These are phyloP conservation scores for Tolypocladium sp. DNA, from an alignment of 2,329 filamentous ascomycete species.

Conservation along the genomic window DNA sequence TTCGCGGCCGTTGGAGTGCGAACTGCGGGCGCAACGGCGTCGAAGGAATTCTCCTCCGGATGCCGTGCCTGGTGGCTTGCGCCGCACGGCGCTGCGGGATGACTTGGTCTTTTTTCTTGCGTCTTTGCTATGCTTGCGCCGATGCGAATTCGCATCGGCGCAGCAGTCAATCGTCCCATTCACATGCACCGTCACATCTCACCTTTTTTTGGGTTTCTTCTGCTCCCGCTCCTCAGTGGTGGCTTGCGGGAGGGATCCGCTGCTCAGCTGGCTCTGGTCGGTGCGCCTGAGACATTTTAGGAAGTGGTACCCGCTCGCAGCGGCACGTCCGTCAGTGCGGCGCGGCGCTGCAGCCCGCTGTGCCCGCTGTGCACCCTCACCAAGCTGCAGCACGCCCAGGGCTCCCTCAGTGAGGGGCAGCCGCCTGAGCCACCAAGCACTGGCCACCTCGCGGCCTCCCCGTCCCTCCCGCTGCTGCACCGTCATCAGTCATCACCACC, in stretches of 20 bases:
- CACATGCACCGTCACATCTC: not conserved
- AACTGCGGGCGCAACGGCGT: not conserved
- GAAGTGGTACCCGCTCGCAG: not conserved
- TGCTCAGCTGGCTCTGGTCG: slow-evolving; percentile 6
- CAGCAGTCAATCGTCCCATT: not conserved
- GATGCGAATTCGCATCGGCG: not conserved
- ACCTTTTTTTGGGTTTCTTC: not conserved
- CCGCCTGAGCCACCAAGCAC: not conserved
- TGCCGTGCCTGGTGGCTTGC: too few relatives aligned
- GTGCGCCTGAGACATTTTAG: slow-evolving; percentile 5
- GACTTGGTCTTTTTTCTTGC: not conserved
- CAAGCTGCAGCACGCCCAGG: not conserved
- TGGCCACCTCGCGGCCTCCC: not conserved
- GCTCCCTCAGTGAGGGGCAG: not conserved
- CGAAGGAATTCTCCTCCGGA: not conserved
- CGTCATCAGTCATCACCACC: not conserved
- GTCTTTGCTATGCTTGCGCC: not conserved
- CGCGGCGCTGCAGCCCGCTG: not conserved
- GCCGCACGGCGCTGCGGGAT: not conserved
- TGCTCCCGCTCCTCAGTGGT: not conserved
- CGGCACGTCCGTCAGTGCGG: not conserved
- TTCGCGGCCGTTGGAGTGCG: not conserved
- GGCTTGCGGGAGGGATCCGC: slow-evolving; percentile 1
- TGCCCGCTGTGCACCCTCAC: too few relatives aligned
- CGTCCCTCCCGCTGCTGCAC: not conserved